Conservation (phyloP, 441 rosid species). For the Codiaeum variegatum region DNA sequence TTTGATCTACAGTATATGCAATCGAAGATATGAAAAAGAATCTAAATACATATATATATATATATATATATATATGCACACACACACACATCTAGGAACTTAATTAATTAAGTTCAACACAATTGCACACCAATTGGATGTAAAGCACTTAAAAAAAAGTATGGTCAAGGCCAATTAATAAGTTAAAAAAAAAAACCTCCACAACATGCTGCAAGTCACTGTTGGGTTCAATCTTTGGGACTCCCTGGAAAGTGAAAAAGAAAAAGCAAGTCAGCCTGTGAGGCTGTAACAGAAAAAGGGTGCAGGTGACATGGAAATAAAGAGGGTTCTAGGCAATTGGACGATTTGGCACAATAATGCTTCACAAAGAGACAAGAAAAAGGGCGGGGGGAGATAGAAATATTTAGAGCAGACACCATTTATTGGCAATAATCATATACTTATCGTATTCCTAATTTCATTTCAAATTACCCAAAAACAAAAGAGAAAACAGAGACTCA, state of each 20-base stretch:
- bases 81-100: not conserved
- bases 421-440: not conserved
- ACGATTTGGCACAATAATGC: not conserved
- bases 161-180: constrained; percentile 1
- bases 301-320: not conserved
- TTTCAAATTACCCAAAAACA: not conserved
- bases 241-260: constrained; percentile 45
- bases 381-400: not conserved
- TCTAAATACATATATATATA: not conserved
- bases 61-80: not conserved
- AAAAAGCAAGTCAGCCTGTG: not conserved
- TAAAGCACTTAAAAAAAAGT: not conserved
- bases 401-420: not conserved
- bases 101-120: not conserved
- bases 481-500: constrained; percentile 11
- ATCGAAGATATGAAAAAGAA: constrained; percentile 15
- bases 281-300: not conserved
- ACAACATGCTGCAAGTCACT: constrained; percentile 81
- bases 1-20: constrained; percentile 58
- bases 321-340: not conserved
- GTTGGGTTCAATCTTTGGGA: constrained; percentile 75
- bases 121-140: not conserved
- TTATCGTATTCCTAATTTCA: not conserved
- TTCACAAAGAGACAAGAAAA: not conserved
- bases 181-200: constrained; percentile 49